Evolutionary conservation across 192 early-diverging fungal species (phyloP), one percentile per base, ranked within the genome.

Genomic region (Backusella mclennaniae): DNA sequence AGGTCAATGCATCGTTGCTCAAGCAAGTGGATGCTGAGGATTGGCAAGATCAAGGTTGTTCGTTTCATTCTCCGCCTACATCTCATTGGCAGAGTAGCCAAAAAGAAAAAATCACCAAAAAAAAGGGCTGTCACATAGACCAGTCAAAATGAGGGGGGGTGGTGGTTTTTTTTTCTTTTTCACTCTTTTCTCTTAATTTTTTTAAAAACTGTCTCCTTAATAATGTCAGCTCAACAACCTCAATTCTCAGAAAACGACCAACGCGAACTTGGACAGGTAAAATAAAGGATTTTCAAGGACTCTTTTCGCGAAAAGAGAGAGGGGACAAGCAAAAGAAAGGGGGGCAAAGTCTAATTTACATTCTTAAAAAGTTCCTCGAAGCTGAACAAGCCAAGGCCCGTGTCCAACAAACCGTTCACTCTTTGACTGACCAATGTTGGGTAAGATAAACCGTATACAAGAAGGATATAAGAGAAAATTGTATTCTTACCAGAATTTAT

Each of bases 381-480:
- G 77, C 70, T 35, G 81, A 83, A 66, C 75, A 83, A 9, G 81
- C 81, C 26, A 84, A 82, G 66, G 83, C 83, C 36, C 73, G 77
- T 59, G 78, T 84, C 56, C 83, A 84, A 73, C 75, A 76, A 52
- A 78, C 79, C 21, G 77, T 84, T 35, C 83, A 86, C 67, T 72
- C 75, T 49, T 83, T 85, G 71, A 86, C 87, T 17, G 84, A 88
- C 38, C 72, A 79, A 49, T 88, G 87, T 56, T 88, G 87, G 87
- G 85, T 85, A 78, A 83, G 80, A 49, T 84, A 74, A 29, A 26
- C 26, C 26, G 26, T 26, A 26, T 26, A 26, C 21, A 59, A 59
- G 21, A 41, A 82, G 9, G 6, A 36, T 2, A 21, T 8, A 52
- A 33, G 52, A 23, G 35, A 70, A 42, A 77, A 44, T 38, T 6